Conservation (phyloP, 345 rosid species). For the Lepidium aucheri region DNA sequence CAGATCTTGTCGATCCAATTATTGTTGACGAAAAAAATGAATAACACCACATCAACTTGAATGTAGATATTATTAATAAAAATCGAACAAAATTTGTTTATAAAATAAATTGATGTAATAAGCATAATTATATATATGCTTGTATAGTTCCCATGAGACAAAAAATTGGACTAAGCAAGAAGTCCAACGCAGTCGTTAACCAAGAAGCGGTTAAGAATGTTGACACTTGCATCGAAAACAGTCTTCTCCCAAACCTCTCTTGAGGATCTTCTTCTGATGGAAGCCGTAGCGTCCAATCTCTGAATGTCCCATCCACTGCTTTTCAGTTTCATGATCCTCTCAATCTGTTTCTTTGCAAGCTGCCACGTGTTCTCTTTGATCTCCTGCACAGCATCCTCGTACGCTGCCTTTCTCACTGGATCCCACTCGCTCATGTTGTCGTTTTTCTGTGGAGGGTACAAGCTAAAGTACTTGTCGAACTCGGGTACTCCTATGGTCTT, state of each 20-base stretch:
- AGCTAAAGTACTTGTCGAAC: constrained; percentile 42
- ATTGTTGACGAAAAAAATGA: no score
- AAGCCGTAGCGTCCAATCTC: constrained; percentile 56
- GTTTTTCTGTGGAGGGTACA: constrained; percentile 28
- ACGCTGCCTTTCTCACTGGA: constrained; percentile 16
- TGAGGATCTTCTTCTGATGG: constrained; percentile 29
- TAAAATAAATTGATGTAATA: neutral
- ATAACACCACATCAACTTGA: no score
- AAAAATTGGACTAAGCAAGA: neutral
- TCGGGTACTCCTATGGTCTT: constrained; percentile 76
- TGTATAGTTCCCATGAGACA: neutral
- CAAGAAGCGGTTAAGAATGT: constrained; percentile 66
- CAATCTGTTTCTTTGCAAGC: constrained; percentile 52
- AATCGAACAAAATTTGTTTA: no score
- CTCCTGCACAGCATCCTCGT: constrained; percentile 41
- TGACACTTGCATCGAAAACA: constrained; percentile 56
- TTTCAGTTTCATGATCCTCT: constrained; percentile 50
- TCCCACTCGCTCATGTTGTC: constrained; percentile 10
- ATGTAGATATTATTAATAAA: no score
- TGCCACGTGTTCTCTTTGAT: constrained; percentile 47
- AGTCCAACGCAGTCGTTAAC: neutral
- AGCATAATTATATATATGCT: neutral
- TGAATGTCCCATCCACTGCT: constrained; percentile 58
- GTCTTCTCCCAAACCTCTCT: constrained; percentile 56
- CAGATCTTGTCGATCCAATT: no score